A percentile compares a stretch with the other conserved stretches of the same genome.
These are phyloP conservation scores for Candida labiduridarum DNA, from an alignment of 1,139 yeast species.

Conservation along the genomic window DNA sequence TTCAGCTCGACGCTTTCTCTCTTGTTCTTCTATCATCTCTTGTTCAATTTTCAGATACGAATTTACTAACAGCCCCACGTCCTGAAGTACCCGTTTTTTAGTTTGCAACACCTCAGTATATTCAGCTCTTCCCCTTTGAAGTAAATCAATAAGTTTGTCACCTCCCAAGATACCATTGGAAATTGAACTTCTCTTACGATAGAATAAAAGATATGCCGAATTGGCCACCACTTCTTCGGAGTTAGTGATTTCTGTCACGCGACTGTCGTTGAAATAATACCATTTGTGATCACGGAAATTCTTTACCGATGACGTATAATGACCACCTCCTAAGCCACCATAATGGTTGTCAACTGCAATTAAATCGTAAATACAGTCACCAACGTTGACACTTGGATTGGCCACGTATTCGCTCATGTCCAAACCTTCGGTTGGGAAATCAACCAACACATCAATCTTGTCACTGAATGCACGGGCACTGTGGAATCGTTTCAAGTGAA, in stretches of 20 bases:
- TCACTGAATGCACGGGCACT: constrained; percentile 85
- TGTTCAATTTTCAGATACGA: constrained; percentile 3
- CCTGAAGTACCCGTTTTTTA: constrained; percentile 1
- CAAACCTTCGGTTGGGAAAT: constrained; percentile 84
- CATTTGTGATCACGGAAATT: constrained; percentile 77
- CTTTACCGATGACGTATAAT: constrained; percentile 87
- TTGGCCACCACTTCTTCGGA: constrained; percentile 70
- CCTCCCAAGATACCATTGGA: constrained; percentile 40
- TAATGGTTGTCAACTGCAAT: constrained; percentile 94
- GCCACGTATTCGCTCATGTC: constrained; percentile 66
- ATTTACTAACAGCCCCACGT: constrained; percentile 3
- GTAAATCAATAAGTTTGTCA: constrained; percentile 26
- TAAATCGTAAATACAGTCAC: constrained; percentile 64
- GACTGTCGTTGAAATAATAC: constrained; percentile 90
- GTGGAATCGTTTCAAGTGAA: constrained; percentile 89
- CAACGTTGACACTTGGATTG: constrained; percentile 34
- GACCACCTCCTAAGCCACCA: constrained; percentile 98
- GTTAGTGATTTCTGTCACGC: constrained; percentile 60
- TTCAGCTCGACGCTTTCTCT: constrained; percentile 13
- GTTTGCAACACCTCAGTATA: constrained; percentile 18
- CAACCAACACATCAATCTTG: constrained; percentile 81
- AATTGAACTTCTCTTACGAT: constrained; percentile 54
- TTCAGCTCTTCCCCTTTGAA: constrained; percentile 26
- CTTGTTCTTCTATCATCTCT: constrained; percentile 11
- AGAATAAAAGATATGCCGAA: constrained; percentile 87